Percentiles rank a stretch among this genome's conserved stretches.
Conservation (phyloP, 2,329 filamentous ascomycete genomes). For the Pestalotiopsis sp. region DNA sequence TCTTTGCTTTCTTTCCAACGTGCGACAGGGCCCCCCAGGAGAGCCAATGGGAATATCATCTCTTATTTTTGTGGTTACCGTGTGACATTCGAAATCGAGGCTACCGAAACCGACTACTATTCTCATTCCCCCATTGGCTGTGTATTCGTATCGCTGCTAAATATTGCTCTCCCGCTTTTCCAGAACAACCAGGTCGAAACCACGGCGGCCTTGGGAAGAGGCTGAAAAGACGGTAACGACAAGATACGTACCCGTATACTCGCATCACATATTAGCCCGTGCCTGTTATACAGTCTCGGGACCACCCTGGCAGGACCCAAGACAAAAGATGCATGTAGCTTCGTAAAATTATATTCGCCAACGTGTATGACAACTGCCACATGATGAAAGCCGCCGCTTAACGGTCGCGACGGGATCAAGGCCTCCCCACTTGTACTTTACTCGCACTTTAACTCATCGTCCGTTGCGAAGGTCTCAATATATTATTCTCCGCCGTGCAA, state of each 20-base stretch:
- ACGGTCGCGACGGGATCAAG: neutral
- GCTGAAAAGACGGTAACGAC: neutral
- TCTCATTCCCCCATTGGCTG: neutral
- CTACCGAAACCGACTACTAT: neutral
- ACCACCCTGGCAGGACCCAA: neutral
- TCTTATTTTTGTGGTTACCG: neutral
- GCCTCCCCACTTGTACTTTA: neutral
- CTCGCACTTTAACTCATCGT: neutral
- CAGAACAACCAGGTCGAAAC: neutral
- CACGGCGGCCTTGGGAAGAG: neutral
- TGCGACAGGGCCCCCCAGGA: neutral
- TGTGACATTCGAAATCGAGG: neutral
- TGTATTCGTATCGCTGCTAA: neutral
- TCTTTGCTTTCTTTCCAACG: neutral
- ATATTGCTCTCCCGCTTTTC: neutral
- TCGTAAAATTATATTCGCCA: neutral
- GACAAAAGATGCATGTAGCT: neutral
- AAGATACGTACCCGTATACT: neutral
- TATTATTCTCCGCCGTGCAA: neutral
- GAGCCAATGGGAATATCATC: neutral
- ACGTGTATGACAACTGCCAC: neutral
- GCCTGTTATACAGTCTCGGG: neutral
- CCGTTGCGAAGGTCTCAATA: constrained; percentile 6
- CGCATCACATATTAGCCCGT: neutral
- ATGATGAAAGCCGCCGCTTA: neutral